A percentile compares a stretch with the other conserved stretches of the same genome.
Evolutionary conservation across 208 protist genomes (phyloP).

Genomic region (Porcisia deanei): DNA sequence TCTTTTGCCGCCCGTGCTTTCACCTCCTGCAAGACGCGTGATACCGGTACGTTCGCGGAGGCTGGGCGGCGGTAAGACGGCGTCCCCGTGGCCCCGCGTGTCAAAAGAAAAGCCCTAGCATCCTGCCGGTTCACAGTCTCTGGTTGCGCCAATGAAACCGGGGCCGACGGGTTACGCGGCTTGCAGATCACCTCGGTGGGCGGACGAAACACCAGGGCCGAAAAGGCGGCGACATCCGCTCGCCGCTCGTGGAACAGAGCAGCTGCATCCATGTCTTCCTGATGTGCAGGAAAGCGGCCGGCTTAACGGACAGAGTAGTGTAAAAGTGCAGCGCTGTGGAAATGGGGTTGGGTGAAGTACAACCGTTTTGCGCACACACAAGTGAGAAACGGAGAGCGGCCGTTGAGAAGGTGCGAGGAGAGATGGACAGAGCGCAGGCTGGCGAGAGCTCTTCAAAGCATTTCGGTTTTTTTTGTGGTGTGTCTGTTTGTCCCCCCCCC

Average conservation of each 20-base stretch:
- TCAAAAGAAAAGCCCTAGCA: neutral
- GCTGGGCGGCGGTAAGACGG: slow-evolving; percentile 65
- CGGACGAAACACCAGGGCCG: slow-evolving; percentile 5
- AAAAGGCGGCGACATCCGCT: slow-evolving; percentile 20
- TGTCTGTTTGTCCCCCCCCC: too few relatives aligned
- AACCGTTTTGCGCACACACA: neutral
- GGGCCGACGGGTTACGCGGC: neutral
- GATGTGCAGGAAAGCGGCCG: neutral
- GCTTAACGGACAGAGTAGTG: neutral
- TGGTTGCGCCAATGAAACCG: neutral
- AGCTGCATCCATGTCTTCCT: slow-evolving; percentile 12
- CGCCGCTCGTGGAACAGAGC: slow-evolving; percentile 13
- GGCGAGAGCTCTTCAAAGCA: neutral
- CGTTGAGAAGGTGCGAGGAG: too few relatives aligned
- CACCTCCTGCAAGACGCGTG: slow-evolving; percentile 40
- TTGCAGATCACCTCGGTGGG: neutral
- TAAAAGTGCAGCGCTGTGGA: neutral
- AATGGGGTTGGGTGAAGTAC: too few relatives aligned
- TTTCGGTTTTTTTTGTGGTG: too few relatives aligned
- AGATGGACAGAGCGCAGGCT: neutral
- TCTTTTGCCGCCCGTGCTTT: slow-evolving; percentile 17
- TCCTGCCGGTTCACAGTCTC: neutral
- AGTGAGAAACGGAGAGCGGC: neutral
- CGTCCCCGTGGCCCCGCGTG: neutral
- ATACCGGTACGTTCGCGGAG: slow-evolving; percentile 63